Evolutionary conservation across 129 eudicot species (phyloP).

Genomic region (Chrysanthemum makinoi): DNA sequence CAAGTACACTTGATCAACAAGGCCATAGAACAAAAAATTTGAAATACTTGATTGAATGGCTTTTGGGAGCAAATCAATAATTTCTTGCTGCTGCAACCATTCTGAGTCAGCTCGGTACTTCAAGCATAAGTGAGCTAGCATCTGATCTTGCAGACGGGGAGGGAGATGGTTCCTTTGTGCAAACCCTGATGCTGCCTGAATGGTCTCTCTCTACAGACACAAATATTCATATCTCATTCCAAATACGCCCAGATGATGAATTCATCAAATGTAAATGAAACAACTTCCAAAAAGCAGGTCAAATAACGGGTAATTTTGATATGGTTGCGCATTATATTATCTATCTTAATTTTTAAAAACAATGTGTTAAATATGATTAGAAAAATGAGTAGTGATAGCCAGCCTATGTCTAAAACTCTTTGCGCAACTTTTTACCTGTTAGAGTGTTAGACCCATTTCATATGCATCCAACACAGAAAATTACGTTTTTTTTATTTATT

Average conservation of each 20-base stretch:
- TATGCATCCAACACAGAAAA: no score
- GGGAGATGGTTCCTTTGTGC: conserved; percentile 66
- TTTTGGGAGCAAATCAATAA: conserved; percentile 63
- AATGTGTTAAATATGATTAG: no score
- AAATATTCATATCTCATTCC: conserved; percentile 10
- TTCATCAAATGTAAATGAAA: conserved; percentile 11
- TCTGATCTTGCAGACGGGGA: conserved; percentile 58
- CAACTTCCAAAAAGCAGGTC: not conserved
- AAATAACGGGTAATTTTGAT: no score
- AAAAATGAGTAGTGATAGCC: no score
- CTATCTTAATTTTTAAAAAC: no score
- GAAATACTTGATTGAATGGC: conserved; percentile 68
- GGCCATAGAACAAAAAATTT: conserved; percentile 41
- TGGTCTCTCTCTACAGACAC: conserved; percentile 52
- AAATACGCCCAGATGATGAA: not conserved
- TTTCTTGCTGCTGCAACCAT: conserved; percentile 71
- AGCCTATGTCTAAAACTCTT: no score
- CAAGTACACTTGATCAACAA: conserved; percentile 62
- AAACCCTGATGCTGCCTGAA: conserved; percentile 68
- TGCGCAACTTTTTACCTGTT: no score
- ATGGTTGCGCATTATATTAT: no score
- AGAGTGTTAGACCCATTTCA: no score
- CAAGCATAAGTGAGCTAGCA: conserved; percentile 60
- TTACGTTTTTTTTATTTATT: no score
- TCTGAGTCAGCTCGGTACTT: conserved; percentile 65